phyloP scores from a whole-genome alignment of 148 eudicot species.

The Fagopyrum homotropicum region DNA sequence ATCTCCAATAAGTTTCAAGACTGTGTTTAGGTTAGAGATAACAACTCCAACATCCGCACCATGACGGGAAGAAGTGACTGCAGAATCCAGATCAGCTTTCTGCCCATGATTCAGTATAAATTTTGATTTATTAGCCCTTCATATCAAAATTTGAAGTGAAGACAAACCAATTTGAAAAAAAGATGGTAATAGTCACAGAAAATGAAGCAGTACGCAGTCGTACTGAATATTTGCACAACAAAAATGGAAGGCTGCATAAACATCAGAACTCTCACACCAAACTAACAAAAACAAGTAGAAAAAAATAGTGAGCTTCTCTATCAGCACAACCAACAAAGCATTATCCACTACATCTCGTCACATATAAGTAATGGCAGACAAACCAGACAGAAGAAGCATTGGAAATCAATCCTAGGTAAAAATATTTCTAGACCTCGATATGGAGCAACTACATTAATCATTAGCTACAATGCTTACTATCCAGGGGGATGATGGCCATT shows the following conservation, averaged over 20 bases:
- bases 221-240: background rate
- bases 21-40: constrained; percentile 69
- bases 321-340: background rate
- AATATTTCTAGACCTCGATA: background rate
- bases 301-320: background rate
- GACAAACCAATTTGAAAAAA: background rate
- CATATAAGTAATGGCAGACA: background rate
- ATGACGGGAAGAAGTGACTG: constrained; percentile 83
- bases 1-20: constrained; percentile 76
- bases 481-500: background rate
- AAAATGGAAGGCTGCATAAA: background rate
- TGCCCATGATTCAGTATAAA: constrained; percentile 53
- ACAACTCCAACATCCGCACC: constrained; percentile 78
- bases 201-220: background rate
- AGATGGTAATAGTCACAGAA: background rate
- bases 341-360: background rate
- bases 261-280: background rate
- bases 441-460: background rate
- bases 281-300: background rate
- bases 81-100: constrained; percentile 76
- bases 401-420: background rate
- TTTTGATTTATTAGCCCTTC: background rate
- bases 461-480: background rate
- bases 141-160: background rate
- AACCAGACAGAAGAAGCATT: background rate